Evolutionary conservation across 805 yeast species (phyloP), one percentile per base, ranked within the genome.

Genomic region (Starmerella lactis-condensi): DNA sequence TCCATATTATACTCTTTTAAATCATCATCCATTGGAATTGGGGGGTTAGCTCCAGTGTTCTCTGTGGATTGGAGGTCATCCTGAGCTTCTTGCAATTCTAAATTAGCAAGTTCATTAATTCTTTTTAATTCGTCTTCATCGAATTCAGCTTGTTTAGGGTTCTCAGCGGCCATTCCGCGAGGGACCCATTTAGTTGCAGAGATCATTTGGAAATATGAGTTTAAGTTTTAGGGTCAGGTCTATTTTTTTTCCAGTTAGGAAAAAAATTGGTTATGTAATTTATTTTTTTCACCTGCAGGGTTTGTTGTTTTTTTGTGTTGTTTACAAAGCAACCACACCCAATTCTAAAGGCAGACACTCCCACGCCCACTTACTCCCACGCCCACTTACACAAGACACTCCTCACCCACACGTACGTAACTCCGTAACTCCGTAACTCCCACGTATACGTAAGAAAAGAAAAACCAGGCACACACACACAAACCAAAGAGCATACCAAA

Each of bases 141-240:
- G 33, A 85, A 58, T 43, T 79, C 93, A 46, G 81, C 82, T 48
- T 75, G 69, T 46, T 71, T 79, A 5, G 98, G 96, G 50, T 74
- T 78, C 53, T 83, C 95, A 23, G 91, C 68, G 18, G 98, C 91
- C 53, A 65, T 76, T 4, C 98, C 98, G 47, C 93, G 69, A 30
- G 96, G 95, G 16, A 85, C 93, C 96, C 98, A 89, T 31, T 73
- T 61, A 29, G 89, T 72, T 17, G 95, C 75, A 24, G 98, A 81
- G 41, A 85, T 75, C 48, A 45, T 45, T 13, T 14, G n/a, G n/a
- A 10, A 8, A 13, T 26, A 13, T 7, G 10, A 10, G 10, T 21
- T 21, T 21, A 10, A 10, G 10, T 21, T 21, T 21, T 10, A 21
- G 10, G 12, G 4, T n/a, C n/a, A n/a, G n/a, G n/a, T n/a, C n/a